A percentile compares a stretch with the other conserved stretches of the same genome.
phyloP scores from a whole-genome alignment of 2,329 filamentous ascomycete genomes.

The Claviceps humidiphila region DNA sequence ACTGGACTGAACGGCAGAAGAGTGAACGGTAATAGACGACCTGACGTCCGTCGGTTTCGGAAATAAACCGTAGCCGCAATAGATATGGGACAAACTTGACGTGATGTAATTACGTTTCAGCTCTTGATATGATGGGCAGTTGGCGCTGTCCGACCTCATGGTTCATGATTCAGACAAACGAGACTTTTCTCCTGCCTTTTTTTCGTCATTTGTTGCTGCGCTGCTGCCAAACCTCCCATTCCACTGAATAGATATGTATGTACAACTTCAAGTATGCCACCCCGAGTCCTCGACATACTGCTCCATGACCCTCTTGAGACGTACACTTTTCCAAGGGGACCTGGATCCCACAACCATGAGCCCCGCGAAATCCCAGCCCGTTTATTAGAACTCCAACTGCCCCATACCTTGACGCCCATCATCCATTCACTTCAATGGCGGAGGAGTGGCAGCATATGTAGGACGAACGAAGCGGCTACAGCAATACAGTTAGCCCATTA shows the following conservation, averaged over 20 bases:
- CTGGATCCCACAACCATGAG: no score
- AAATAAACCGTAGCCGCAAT: no score
- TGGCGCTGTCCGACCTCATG: no score
- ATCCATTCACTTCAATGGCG: constrained; percentile 38
- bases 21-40: no score
- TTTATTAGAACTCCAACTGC: neutral
- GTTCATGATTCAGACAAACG: no score
- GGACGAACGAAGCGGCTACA: constrained; percentile 60
- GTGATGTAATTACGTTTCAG: no score
- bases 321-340: neutral
- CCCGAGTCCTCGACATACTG: neutral
- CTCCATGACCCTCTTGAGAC: neutral
- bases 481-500: neutral
- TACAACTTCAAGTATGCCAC: neutral
- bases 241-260: neutral
- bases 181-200: no score
- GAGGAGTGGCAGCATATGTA: constrained; percentile 63
- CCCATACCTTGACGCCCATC: neutral
- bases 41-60: no score
- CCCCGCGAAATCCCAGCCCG: neutral
- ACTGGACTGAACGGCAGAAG: no score
- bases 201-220: no score
- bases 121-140: no score
- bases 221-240: neutral
- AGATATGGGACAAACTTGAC: no score